Evolutionary conservation across 2,329 filamentous ascomycete species (phyloP).

Genomic region (Ophiocordyceps polyrhachis-furcata): DNA sequence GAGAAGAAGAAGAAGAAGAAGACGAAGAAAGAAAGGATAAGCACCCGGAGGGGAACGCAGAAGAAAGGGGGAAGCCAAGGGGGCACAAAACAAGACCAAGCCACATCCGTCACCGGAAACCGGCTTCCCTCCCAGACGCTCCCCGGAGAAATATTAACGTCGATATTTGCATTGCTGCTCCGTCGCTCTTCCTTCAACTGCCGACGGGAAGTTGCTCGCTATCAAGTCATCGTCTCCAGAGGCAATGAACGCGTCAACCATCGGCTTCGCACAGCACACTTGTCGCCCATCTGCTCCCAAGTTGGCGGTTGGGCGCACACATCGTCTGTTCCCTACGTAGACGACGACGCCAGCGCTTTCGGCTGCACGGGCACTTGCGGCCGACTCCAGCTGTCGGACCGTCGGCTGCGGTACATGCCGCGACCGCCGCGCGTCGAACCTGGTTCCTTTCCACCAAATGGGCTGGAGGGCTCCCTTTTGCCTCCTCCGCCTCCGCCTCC

Average conservation of each 20-base stretch:
- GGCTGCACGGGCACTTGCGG: constrained; percentile 3
- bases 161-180: background rate
- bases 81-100: background rate
- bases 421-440: constrained; percentile 8
- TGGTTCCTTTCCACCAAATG: constrained; percentile 9
- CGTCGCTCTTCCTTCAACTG: background rate
- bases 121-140: no score
- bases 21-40: background rate
- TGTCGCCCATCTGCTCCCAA: no score
- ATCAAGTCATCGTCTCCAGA: no score
- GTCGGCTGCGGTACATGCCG: constrained; percentile 17
- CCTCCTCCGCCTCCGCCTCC: constrained; percentile 11
- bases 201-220: background rate
- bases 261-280: no score
- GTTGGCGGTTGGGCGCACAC: background rate
- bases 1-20: background rate
- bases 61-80: background rate
- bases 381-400: constrained; percentile 23
- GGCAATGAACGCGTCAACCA: no score
- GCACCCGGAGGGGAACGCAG: background rate
- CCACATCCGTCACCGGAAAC: no score
- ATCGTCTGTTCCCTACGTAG: constrained; percentile 4
- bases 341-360: constrained; percentile 8
- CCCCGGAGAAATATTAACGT: no score
- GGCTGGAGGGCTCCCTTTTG: constrained; percentile 15